Conservation (phyloP, 2,329 filamentous ascomycete genomes). For the Atkinsonella texensis region DNA sequence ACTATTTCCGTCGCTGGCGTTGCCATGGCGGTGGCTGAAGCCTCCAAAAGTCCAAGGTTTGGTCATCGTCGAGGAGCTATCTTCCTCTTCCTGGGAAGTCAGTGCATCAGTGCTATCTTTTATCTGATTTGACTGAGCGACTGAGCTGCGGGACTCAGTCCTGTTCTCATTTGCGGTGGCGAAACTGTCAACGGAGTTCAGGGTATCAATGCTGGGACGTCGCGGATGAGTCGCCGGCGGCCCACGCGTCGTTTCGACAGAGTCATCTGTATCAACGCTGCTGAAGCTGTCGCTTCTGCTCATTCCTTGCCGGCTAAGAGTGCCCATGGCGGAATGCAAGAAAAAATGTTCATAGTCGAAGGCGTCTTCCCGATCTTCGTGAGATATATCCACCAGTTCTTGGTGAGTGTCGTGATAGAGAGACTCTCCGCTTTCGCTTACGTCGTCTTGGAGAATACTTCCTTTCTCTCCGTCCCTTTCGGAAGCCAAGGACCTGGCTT, state of each 20-base stretch:
- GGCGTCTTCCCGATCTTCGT: constrained; percentile 87
- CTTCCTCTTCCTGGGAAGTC: constrained; percentile 10
- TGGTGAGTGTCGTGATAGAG: constrained; percentile 50
- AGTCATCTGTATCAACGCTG: constrained; percentile 48
- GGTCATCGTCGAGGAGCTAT: constrained; percentile 5
- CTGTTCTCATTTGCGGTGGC: constrained; percentile 42
- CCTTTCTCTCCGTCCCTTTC: constrained; percentile 13
- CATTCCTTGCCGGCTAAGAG: constrained; percentile 38
- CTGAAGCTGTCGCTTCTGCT: constrained; percentile 27
- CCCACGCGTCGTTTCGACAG: constrained; percentile 48
- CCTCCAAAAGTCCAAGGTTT: constrained; percentile 16
- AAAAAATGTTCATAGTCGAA: constrained; percentile 98
- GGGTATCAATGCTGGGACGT: constrained; percentile 36
- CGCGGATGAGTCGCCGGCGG: constrained; percentile 21
- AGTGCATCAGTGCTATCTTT: constrained; percentile 13
- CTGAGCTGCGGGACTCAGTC: constrained; percentile 25
- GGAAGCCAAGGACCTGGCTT: constrained; percentile 2
- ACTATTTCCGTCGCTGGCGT: constrained; percentile 11
- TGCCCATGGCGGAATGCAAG: constrained; percentile 82
- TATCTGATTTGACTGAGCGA: constrained; percentile 8
- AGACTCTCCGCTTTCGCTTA: constrained; percentile 52
- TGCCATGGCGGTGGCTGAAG: not conserved
- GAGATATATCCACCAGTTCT: constrained; percentile 47
- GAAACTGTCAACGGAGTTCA: constrained; percentile 41
- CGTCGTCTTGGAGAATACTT: constrained; percentile 14